Evolutionary conservation across 345 rosid genomes (phyloP), one percentile per base, ranked within the genome.

Genomic region (Populus pruinosa): DNA sequence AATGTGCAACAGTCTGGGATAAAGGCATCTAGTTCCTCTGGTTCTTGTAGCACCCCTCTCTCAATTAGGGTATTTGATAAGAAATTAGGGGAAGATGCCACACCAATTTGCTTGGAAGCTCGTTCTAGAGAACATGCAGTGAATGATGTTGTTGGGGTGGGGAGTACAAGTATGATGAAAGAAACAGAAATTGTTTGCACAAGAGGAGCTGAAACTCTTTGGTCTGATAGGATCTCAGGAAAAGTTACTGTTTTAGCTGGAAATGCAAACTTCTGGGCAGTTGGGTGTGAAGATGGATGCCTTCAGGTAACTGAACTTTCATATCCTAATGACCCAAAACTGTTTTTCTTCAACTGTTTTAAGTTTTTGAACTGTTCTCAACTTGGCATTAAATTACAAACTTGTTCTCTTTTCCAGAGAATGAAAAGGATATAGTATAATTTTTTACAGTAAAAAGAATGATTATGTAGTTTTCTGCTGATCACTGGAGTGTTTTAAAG

Each of bases 261-360:
- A 78, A 94, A 94, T 90, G 92, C 92, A 64, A 94, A 96, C 79
- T 90, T 96, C 79, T 96, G 98, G 99, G 99, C 97, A 33, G 97
- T 91, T 76, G 99, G 99, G 47, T 92, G 97, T 75, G 98, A 96
- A 82, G 97, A 94, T 84, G 99, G 99, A 73, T 89, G 92, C 81
- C 91, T 94, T 64, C 98, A 96, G 94, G 99, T 93, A 80, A 75
- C 75, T 50, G 47, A 41, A 33, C 25, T 71, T 36, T 69, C 36
- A 4, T 69, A 13, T 33, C 61, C 71, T 35, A 29, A 29, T 13
- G 8, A 2, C 21, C 33, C 31, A 65, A 27, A 43, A 21, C 29
- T 38, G 11, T 29, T 20, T 25, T 76, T 43, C n/a, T 56, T 68
- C 8, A 23, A 67, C 21, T 21, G 38, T 21, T 56, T 53, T 56